Evolutionary conservation across 805 yeast species (phyloP), one percentile per base, ranked within the genome.

Genomic region (Monosporozyma yasuniensis): DNA sequence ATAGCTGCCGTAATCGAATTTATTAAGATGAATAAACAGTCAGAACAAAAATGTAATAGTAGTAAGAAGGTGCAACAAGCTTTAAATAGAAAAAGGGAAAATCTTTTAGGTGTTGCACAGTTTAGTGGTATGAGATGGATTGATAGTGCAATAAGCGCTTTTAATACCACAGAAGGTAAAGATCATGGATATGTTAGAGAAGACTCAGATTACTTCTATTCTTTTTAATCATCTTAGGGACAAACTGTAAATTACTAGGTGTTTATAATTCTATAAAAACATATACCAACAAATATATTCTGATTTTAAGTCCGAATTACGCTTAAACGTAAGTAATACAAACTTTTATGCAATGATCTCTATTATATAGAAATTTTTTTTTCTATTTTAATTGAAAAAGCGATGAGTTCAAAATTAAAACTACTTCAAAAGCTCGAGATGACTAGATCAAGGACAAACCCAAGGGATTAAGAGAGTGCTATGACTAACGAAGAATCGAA

Each of bases 361-460:
- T 25, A 25, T 25, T 25, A 25, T 25, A 25, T 25, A 8, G 8
- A 25, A 25, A n/a, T n/a, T n/a, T 25, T 25, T 25, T 25, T 25
- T 25, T 25, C 7, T 4, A 25, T 25, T 5, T 25, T 4, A 25
- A 25, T 25, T n/a, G n/a, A 32, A 30, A 32, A 32, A 32, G 35
- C 35, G 35, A 32, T 32, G 16, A 32, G 35, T 32, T 32, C 35
- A n/a, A 62, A 32, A 32, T 32, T 14, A 16, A 12, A 32, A 32
- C 35, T 32, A 3, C 16, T 14, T 32, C 8, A 12, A 32, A 6
- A 5, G n/a, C 16, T 32, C 16, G 35, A 32, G 16, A 14, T 32
- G 35, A 32, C 11, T n/a, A 12, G n/a, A 32, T 32, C 35, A 32
- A 32, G 35, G 14, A 25, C 7, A 25, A 25, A n/a, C n/a, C n/a